Conservation (phyloP, 2,329 filamentous ascomycete genomes). For the Chrysosporium queenslandicum region DNA sequence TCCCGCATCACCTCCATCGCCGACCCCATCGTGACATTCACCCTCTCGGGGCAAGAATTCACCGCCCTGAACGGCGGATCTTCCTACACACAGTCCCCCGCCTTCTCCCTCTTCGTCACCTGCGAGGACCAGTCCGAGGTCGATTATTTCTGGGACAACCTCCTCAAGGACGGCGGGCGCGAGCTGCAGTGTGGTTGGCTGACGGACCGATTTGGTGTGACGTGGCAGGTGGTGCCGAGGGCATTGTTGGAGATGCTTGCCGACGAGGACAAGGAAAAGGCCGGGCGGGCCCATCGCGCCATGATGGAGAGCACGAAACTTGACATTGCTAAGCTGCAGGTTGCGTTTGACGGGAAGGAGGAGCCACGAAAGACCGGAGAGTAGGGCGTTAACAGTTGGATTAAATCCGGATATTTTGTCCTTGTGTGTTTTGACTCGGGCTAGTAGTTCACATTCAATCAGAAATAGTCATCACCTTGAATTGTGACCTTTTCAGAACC, state of each 20-base stretch:
- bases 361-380: no score
- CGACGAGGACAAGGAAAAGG: conserved; percentile 26
- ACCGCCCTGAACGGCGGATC: conserved; percentile 39
- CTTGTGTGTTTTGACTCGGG: no score
- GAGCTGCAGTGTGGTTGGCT: conserved; percentile 39
- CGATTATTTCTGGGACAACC: conserved; percentile 40
- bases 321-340: conserved; percentile 32
- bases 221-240: conserved; percentile 41
- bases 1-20: conserved; percentile 26
- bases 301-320: conserved; percentile 41
- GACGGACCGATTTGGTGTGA: conserved; percentile 38
- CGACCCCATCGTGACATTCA: conserved; percentile 31
- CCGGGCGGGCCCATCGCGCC: conserved; percentile 25
- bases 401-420: no score
- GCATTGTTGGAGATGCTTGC: conserved; percentile 29
- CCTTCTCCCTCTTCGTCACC: conserved; percentile 38
- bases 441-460: conserved; percentile 3
- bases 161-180: conserved; percentile 34
- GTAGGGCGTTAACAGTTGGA: no score
- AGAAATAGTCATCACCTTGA: not conserved
- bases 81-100: conserved; percentile 33
- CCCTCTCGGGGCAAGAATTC: conserved; percentile 34
- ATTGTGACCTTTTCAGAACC: not conserved
- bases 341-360: conserved; percentile 25
- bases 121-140: conserved; percentile 41